A percentile compares a stretch with the other conserved stretches of the same genome.
Evolutionary conservation across 1,284 basidiomycete species (phyloP).

Genomic region (Boletellus sp.): DNA sequence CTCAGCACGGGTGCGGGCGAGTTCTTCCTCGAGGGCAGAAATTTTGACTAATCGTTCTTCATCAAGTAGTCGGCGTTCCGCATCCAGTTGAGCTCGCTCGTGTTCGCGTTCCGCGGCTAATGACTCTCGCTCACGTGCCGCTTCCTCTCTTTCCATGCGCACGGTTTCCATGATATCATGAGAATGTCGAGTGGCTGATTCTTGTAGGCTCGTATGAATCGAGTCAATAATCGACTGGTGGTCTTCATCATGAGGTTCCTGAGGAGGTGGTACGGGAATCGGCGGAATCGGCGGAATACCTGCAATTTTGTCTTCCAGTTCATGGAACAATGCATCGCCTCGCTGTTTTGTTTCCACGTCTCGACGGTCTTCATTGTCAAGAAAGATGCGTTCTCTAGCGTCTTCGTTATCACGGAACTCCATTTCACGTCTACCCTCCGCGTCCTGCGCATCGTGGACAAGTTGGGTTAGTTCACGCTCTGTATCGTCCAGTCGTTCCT

Average conservation of each 20-base stretch:
- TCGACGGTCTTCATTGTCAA: conserved; percentile 54
- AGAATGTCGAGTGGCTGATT: conserved; percentile 53
- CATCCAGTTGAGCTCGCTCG: conserved; percentile 45
- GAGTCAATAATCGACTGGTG: conserved; percentile 36
- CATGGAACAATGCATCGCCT: conserved; percentile 46
- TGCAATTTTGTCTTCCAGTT: conserved; percentile 42
- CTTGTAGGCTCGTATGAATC: conserved; percentile 36
- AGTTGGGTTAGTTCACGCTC: conserved; percentile 47
- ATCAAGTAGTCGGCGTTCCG: conserved; percentile 43
- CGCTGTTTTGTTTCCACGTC: conserved; percentile 51
- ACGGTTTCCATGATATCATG: conserved; percentile 57
- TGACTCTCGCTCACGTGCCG: conserved; percentile 49
- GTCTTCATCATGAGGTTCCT: conserved; percentile 7
- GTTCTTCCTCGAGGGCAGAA: conserved; percentile 56
- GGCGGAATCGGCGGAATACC: conserved; percentile 22
- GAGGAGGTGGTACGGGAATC: conserved; percentile 21
- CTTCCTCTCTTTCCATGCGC: conserved; percentile 55
- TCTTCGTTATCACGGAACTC: conserved; percentile 64
- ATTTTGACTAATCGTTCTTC: conserved; percentile 56
- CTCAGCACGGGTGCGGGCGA: conserved; percentile 54
- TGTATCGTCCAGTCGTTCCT: conserved; percentile 54
- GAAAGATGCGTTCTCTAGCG: conserved; percentile 58
- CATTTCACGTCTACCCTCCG: conserved; percentile 57
- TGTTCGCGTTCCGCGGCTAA: conserved; percentile 51
- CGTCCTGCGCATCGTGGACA: conserved; percentile 47